Conservation (phyloP, 805 yeast species). For the Ogataea neopini region DNA sequence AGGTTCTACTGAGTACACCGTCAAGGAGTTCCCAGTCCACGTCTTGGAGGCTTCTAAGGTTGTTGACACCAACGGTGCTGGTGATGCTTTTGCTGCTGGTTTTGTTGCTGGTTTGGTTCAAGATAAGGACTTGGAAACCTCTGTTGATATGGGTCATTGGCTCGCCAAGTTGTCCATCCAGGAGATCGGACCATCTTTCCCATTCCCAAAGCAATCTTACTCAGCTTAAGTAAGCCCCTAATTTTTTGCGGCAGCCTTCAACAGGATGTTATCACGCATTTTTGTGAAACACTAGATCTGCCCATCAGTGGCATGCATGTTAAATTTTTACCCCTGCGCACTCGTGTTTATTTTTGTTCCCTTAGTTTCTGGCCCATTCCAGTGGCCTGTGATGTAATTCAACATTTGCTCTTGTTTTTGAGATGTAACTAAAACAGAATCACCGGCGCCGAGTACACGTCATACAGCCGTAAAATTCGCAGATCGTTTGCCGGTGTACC, state of each 20-base stretch:
- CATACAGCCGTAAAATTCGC: constrained; percentile 3
- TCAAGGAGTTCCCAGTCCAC: constrained; percentile 65
- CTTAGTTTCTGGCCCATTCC: not conserved
- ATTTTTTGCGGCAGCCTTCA: constrained; percentile 10
- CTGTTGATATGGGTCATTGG: constrained; percentile 92
- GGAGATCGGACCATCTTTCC: constrained; percentile 93
- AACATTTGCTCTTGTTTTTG: not conserved
- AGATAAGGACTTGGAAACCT: constrained; percentile 59
- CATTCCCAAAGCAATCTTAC: constrained; percentile 68
- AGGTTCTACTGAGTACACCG: constrained; percentile 45
- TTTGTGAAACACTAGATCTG: constrained; percentile 4
- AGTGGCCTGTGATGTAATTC: constrained; percentile 2
- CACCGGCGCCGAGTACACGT: not conserved
- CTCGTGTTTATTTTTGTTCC: not conserved
- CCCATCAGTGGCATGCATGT: not conserved
- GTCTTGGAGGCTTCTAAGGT: constrained; percentile 66
- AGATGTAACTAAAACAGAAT: not conserved
- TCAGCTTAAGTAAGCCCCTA: constrained; percentile 10
- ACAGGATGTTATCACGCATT: constrained; percentile 5
- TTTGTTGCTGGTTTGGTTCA: constrained; percentile 85
- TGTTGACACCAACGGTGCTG: constrained; percentile 97
- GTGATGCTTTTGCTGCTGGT: constrained; percentile 98
- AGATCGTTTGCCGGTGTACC: constrained; percentile 3
- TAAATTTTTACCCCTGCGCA: constrained; percentile 1
- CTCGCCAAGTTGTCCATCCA: constrained; percentile 90